Base-by-base conservation (phyloP, 192 early-diverging fungal genomes). In the Phlyctochytrium bullatum region DNA sequence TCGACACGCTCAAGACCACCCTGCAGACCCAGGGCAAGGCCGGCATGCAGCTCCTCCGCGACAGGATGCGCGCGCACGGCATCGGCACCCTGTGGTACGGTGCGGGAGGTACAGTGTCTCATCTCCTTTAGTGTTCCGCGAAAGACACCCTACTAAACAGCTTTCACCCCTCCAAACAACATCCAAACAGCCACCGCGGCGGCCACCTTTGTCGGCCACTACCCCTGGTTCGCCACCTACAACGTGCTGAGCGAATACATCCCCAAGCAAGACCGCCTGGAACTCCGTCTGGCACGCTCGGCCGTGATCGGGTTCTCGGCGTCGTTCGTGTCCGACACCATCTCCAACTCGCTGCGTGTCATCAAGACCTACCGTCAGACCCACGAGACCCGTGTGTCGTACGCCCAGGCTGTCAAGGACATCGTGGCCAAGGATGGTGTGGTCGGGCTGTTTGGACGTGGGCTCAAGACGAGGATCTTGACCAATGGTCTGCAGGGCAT, bases 201-300 rank as follows among this genome's bases (percentile, higher is more conserved):
- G 2, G 78, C 74, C 47, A 77, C 74, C 2, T 79, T 79, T 54
- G 78, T 79, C n/a, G 78, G 78, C n/a, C 77, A 77, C 62, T 76
- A 74, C 66, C 72, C 72, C 16, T 74, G 69, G 69, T 79, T 77
- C 65, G 61, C 62, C 3, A 75, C 72, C 30, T 77, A 77, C 66
- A 79, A 79, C 69, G 52, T 69, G 51, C 57, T 79, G 12, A 36
- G 64, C 29, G 78, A 72, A 52, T 63, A 53, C 53, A 69, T 79
- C 52, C 78, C 74, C 30, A 16, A 78, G 64, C 67, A 77, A 66
- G 56, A 29, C 3, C 62, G 52, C 53, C 67, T 33, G 61, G 3
- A 58, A 10, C 54, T 57, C 54, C 72, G 73, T 29, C 72, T 79
- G 12, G 78, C 64, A 23, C 66, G 78, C 4, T 75, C 68, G 34